These are phyloP conservation scores for Cairneyella variabilis DNA, from an alignment of 495 filamentous ascomycete genomes.

Conservation along the genomic window DNA sequence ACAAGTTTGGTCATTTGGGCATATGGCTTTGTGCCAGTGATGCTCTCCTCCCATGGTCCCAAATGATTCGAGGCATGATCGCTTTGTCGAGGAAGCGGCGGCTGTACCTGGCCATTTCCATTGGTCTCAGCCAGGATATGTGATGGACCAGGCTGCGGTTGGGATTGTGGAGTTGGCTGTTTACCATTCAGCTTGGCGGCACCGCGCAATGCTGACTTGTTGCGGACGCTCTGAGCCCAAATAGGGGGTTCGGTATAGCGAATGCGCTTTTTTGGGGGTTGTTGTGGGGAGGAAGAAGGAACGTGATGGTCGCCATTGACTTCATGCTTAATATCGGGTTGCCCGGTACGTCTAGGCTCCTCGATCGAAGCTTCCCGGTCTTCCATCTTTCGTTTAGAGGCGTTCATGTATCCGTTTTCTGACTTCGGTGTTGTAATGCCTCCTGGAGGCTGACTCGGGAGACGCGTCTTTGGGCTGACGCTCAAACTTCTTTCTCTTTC, in stretches of 20 bases:
- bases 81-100: slow-evolving; percentile 4
- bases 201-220: background rate
- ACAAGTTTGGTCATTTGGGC: slow-evolving; percentile 64
- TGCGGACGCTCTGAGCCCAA: slow-evolving; percentile 37
- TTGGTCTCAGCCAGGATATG: slow-evolving; percentile 23
- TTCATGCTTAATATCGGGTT: slow-evolving; percentile 32
- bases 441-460: slow-evolving; percentile 20
- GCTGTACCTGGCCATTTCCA: slow-evolving; percentile 19
- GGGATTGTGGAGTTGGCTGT: slow-evolving; percentile 8
- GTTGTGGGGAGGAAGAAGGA: slow-evolving; percentile 28
- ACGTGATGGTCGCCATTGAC: slow-evolving; percentile 34
- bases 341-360: slow-evolving; percentile 35
- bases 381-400: slow-evolving; percentile 51
- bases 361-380: slow-evolving; percentile 46
- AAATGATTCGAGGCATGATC: slow-evolving; percentile 33
- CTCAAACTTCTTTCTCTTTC: slow-evolving; percentile 58
- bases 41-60: slow-evolving; percentile 71
- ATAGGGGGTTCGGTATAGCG: slow-evolving; percentile 36
- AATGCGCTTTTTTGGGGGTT: slow-evolving; percentile 34
- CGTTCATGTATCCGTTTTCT: slow-evolving; percentile 27
- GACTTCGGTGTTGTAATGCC: slow-evolving; percentile 12
- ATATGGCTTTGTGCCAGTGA: slow-evolving; percentile 59
- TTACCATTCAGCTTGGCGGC: slow-evolving; percentile 21
- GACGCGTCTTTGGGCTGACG: slow-evolving; percentile 58
- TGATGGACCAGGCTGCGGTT: slow-evolving; percentile 18